These are phyloP conservation scores for Penicillium palitans DNA, from an alignment of 2,329 filamentous ascomycete species.

Conservation along the genomic window DNA sequence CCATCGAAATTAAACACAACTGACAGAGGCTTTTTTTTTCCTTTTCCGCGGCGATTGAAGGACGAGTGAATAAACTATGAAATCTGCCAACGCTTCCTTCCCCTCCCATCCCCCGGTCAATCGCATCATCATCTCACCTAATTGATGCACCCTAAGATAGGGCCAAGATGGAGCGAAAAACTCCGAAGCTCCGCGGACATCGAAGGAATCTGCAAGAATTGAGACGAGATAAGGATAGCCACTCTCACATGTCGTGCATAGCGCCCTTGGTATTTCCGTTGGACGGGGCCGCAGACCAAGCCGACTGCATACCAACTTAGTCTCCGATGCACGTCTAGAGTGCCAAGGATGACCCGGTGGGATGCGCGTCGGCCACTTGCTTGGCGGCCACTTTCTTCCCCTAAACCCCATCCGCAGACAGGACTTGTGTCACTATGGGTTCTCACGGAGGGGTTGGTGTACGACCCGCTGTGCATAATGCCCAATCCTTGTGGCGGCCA, in stretches of 20 bases:
- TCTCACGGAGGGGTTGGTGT: slow-evolving; percentile 8
- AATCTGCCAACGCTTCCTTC: neutral
- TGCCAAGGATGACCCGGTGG: slow-evolving; percentile 23
- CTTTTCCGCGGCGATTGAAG: neutral
- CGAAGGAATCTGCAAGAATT: neutral
- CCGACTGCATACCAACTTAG: neutral
- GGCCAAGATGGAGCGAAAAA: neutral
- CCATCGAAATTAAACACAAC: neutral
- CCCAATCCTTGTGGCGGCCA: slow-evolving; percentile 9
- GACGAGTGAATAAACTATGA: neutral
- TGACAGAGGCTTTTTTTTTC: neutral
- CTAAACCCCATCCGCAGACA: slow-evolving; percentile 2
- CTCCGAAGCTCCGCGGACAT: neutral
- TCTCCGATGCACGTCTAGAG: slow-evolving; percentile 8
- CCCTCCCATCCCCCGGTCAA: neutral
- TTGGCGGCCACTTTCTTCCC: slow-evolving; percentile 17
- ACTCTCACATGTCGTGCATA: slow-evolving; percentile 6
- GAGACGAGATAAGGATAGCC: neutral
- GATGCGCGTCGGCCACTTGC: slow-evolving; percentile 16
- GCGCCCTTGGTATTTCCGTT: neutral
- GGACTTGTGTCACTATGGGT: slow-evolving; percentile 9
- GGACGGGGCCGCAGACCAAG: neutral
- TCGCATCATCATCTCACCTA: slow-evolving; percentile 2
- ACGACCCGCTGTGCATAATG: slow-evolving; percentile 6
- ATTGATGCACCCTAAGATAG: slow-evolving; percentile 9